A percentile compares a stretch with the other conserved stretches of the same genome.
Evolutionary conservation across 1,284 basidiomycete genomes (phyloP).

Genomic region (Leccinum ponderosum): DNA sequence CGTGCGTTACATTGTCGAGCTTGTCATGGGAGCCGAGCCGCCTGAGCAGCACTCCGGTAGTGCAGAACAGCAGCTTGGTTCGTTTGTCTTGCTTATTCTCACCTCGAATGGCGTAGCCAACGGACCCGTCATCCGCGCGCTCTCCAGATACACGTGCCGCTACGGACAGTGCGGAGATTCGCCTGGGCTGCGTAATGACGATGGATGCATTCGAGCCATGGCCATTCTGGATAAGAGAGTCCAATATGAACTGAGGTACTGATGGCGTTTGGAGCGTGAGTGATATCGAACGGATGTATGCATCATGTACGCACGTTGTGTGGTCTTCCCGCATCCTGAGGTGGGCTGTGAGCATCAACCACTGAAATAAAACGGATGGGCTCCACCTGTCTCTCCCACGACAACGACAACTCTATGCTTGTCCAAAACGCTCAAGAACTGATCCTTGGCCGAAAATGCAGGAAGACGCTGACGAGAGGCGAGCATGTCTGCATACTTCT

Average conservation of each 20-base stretch:
- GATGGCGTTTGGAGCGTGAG: constrained; percentile 13
- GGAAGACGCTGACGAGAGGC: constrained; percentile 66
- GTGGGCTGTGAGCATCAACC: constrained; percentile 13
- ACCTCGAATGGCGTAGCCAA: constrained; percentile 92
- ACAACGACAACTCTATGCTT: constrained; percentile 75
- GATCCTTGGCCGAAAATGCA: constrained; percentile 66
- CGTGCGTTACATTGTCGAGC: constrained; percentile 68
- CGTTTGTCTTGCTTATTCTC: constrained; percentile 69
- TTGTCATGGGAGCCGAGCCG: constrained; percentile 77
- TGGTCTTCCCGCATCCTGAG: constrained; percentile 87
- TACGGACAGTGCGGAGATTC: constrained; percentile 89
- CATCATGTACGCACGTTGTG: constrained; percentile 54
- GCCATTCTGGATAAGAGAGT: constrained; percentile 68
- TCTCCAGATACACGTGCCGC: constrained; percentile 88
- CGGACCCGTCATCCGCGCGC: constrained; percentile 79
- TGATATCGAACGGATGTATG: background rate
- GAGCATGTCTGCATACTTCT: constrained; percentile 61
- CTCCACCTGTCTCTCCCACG: constrained; percentile 76
- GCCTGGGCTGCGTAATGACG: constrained; percentile 87
- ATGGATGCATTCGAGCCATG: constrained; percentile 75
- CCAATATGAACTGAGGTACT: constrained; percentile 90
- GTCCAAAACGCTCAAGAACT: constrained; percentile 64
- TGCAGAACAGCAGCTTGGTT: constrained; percentile 88
- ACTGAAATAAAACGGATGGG: background rate
- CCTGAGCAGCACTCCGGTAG: constrained; percentile 88